A percentile compares a stretch with the other conserved stretches of the same genome.
Evolutionary conservation across 352 stramenopile genomes (phyloP).

Genomic region (Phytopythium montanum): DNA sequence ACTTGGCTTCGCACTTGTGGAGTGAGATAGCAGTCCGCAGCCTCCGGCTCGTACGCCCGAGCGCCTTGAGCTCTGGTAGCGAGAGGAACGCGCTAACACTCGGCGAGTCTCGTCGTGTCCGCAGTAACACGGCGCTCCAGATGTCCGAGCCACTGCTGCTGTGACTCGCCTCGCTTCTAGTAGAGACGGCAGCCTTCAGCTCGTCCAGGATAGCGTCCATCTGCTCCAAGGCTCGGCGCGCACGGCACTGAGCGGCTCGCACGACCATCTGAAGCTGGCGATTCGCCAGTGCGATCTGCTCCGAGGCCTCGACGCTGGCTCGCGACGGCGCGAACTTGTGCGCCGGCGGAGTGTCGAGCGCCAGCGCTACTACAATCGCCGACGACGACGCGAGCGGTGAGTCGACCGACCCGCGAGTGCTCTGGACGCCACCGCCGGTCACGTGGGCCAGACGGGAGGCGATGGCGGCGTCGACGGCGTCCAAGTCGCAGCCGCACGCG

Average conservation of each 20-base stretch:
- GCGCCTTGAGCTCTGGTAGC: slow-evolving; percentile 34
- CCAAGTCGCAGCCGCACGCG: slow-evolving; percentile 41
- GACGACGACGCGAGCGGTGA: slow-evolving; percentile 8
- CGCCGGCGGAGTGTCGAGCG: slow-evolving; percentile 46
- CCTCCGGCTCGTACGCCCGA: slow-evolving; percentile 30
- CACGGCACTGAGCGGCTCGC: slow-evolving; percentile 55
- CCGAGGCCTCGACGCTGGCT: slow-evolving; percentile 57
- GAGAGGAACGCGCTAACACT: slow-evolving; percentile 29
- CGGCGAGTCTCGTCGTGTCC: background rate
- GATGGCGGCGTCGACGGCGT: slow-evolving; percentile 45
- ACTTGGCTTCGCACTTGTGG: slow-evolving; percentile 25
- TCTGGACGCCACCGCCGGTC: background rate
- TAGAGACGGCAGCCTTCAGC: slow-evolving; percentile 35
- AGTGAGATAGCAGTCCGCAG: slow-evolving; percentile 21
- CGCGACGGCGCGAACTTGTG: slow-evolving; percentile 57
- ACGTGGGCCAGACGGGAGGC: slow-evolving; percentile 17
- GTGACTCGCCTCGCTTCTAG: background rate
- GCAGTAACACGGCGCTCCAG: slow-evolving; percentile 29
- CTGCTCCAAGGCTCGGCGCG: slow-evolving; percentile 46
- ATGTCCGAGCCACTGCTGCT: slow-evolving; percentile 4
- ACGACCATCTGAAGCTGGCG: slow-evolving; percentile 69
- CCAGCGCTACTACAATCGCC: slow-evolving; percentile 27
- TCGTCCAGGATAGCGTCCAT: slow-evolving; percentile 55
- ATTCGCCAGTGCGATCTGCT: slow-evolving; percentile 58
- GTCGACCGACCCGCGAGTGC: slow-evolving; percentile 22